Evolutionary conservation across 805 yeast species (phyloP).

Genomic region (Starmerella tilneyi): DNA sequence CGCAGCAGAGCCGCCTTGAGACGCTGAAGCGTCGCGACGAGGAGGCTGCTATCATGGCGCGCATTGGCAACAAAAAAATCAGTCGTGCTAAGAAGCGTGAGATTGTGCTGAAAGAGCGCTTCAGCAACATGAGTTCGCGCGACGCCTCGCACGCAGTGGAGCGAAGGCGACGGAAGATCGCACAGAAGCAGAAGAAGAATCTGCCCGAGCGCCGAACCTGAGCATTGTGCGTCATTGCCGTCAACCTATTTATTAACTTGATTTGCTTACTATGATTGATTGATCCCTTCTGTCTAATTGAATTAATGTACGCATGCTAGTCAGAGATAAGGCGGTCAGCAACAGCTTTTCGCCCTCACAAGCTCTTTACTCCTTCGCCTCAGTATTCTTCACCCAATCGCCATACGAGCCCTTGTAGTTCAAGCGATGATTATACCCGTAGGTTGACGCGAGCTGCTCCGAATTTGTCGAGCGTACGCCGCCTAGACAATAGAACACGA

Average conservation of each 20-base stretch:
- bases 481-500: conserved; percentile 83
- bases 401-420: conserved; percentile 79
- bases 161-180: conserved; percentile 31
- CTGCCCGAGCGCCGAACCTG: conserved; percentile 29
- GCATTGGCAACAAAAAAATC: conserved; percentile 52
- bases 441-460: conserved; percentile 81
- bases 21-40: conserved; percentile 66
- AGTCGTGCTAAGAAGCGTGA: conserved; percentile 31
- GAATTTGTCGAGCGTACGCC: conserved; percentile 88
- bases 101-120: conserved; percentile 31
- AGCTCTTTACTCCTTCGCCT: conserved; percentile 47
- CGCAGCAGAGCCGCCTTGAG: conserved; percentile 38
- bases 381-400: conserved; percentile 58
- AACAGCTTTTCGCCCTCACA: too few species aligned
- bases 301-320: too few species aligned
- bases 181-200: conserved; percentile 34
- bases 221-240: not conserved
- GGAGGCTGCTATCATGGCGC: conserved; percentile 53
- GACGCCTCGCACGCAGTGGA: conserved; percentile 30
- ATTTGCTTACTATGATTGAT: too few species aligned
- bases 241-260: not conserved
- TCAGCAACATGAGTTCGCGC: conserved; percentile 32
- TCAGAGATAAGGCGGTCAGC: not conserved
- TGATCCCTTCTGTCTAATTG: too few species aligned
- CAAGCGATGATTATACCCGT: conserved; percentile 75